phyloP scores from a whole-genome alignment of 2,329 filamentous ascomycete genomes.

The Colletotrichum phormii region DNA sequence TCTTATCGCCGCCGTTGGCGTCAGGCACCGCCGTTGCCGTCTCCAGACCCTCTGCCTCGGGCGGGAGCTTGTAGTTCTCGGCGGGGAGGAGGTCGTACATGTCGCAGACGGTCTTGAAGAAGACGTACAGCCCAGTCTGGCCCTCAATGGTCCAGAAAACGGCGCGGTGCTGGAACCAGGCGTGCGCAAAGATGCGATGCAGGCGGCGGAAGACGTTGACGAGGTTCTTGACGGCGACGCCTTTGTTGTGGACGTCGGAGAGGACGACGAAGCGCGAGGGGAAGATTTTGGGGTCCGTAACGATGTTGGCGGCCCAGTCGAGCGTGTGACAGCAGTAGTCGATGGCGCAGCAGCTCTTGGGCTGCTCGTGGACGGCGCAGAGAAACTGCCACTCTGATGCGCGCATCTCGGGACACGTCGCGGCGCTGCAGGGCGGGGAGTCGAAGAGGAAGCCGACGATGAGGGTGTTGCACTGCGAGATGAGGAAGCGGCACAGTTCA shows the following conservation, averaged over 20 bases:
- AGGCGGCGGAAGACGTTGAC: conserved; percentile 95
- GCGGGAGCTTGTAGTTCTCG: conserved; percentile 95
- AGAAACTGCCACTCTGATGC: conserved; percentile 99
- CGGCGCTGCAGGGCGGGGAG: conserved; percentile 85
- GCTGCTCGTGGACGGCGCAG: conserved; percentile 95
- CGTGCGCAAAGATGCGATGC: conserved; percentile 97
- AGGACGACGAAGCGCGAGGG: conserved; percentile 80
- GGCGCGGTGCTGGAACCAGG: conserved; percentile 96
- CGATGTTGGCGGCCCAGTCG: conserved; percentile 95
- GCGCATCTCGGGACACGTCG: conserved; percentile 97
- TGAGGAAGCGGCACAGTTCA: conserved; percentile 95
- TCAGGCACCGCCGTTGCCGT: conserved; percentile 56
- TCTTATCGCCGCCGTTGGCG: conserved; percentile 42
- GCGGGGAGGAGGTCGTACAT: conserved; percentile 88
- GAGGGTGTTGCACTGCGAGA: conserved; percentile 91
- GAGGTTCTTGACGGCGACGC: conserved; percentile 80
- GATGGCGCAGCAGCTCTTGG: conserved; percentile 97
- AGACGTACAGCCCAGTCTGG: conserved; percentile 90
- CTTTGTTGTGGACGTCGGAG: conserved; percentile 68
- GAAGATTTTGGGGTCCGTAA: conserved; percentile 95
- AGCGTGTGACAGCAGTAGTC: conserved; percentile 99
- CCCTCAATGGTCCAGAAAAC: conserved; percentile 96
- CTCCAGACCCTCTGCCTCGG: conserved; percentile 90
- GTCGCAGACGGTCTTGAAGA: conserved; percentile 98
- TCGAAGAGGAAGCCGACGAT: conserved; percentile 95